Evolutionary conservation across 768 basidiomycete genomes (phyloP).

Genomic region (Boletus vermiculosoides): DNA sequence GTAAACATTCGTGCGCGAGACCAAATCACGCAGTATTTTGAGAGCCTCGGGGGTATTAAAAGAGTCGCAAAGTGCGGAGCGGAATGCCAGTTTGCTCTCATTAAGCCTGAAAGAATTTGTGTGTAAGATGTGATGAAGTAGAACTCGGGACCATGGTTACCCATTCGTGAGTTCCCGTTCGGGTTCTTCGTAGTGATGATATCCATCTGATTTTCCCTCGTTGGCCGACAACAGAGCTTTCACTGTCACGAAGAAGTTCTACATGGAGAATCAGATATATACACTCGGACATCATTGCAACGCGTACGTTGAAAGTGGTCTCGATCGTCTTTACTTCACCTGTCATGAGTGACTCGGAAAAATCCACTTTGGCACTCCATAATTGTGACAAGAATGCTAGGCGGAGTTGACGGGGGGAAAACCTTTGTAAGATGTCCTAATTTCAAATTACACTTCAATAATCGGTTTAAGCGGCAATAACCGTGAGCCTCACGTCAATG

Average conservation of each 20-base stretch:
- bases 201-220: slow-evolving; percentile 51
- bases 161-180: slow-evolving; percentile 69
- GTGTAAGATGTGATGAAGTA: slow-evolving; percentile 11
- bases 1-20: slow-evolving; percentile 86
- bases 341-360: slow-evolving; percentile 86
- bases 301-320: slow-evolving; percentile 75
- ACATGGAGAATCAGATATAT: slow-evolving; percentile 7
- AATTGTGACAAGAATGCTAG: slow-evolving; percentile 87
- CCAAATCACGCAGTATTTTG: slow-evolving; percentile 71
- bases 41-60: slow-evolving; percentile 93
- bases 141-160: slow-evolving; percentile 39
- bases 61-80: slow-evolving; percentile 88
- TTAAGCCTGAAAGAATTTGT: slow-evolving; percentile 54
- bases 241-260: slow-evolving; percentile 94
- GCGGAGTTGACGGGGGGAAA: slow-evolving; percentile 84
- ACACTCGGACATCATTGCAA: background rate
- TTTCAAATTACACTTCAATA: slow-evolving; percentile 7
- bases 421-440: slow-evolving; percentile 83
- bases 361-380: slow-evolving; percentile 94
- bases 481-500: slow-evolving; percentile 64
- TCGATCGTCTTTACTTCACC: slow-evolving; percentile 88
- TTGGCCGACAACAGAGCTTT: slow-evolving; percentile 71
- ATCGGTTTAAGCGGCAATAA: background rate
- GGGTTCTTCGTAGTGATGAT: slow-evolving; percentile 60
- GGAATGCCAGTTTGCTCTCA: slow-evolving; percentile 73